Conservation (phyloP, 2,329 filamentous ascomycete species). For the Nothophoma quercina region DNA sequence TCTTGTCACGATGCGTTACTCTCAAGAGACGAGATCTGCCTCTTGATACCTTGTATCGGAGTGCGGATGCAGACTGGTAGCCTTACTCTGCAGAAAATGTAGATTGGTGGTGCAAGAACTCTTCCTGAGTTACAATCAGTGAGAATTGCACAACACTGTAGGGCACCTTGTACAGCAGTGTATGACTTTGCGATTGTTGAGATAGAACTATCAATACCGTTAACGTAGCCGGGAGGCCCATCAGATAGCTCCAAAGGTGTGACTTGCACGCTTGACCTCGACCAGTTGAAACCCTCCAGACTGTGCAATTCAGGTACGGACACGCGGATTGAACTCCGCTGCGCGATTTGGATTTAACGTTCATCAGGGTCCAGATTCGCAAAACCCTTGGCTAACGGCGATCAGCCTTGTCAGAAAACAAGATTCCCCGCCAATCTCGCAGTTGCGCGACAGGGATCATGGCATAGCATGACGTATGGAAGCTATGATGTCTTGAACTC, state of each 20-base stretch:
- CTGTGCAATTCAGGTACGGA: constrained; percentile 2
- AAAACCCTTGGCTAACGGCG: constrained; percentile 4
- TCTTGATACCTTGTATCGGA: background rate
- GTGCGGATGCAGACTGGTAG: no score
- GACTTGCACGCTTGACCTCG: background rate
- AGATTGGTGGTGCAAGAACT: no score
- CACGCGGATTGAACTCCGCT: constrained; percentile 5
- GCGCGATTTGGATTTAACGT: constrained; percentile 3
- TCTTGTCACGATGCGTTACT: background rate
- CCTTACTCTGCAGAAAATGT: no score
- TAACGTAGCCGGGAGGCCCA: background rate
- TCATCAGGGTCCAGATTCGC: constrained; percentile 12
- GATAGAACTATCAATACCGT: constrained; percentile 1
- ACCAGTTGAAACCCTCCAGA: background rate
- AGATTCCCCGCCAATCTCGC: constrained; percentile 19
- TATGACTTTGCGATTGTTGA: background rate
- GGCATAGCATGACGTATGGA: constrained; percentile 19
- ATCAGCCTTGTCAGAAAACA: constrained; percentile 20
- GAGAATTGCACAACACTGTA: no score
- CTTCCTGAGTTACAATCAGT: no score
- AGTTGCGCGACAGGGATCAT: constrained; percentile 18
- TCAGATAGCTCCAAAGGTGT: background rate
- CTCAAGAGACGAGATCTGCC: no score
- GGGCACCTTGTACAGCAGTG: background rate
- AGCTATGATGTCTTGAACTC: constrained; percentile 16